A percentile compares a stretch with the other conserved stretches of the same genome.
phyloP scores from a whole-genome alignment of 441 rosid genomes.

The Lepidium campestre region DNA sequence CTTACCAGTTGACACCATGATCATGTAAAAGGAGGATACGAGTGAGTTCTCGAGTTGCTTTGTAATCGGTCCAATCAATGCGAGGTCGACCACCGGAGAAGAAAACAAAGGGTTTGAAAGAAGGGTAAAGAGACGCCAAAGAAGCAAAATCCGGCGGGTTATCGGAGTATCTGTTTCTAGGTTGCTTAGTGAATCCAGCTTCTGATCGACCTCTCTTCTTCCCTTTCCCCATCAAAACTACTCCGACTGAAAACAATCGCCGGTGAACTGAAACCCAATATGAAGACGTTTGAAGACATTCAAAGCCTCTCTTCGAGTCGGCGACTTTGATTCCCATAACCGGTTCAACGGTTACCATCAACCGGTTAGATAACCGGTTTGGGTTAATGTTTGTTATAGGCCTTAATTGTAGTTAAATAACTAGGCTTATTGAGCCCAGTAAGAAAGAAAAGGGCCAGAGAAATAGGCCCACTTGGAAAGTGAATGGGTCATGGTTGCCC shows the following conservation, averaged over 20 bases:
- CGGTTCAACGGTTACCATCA: too few relatives aligned
- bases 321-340: background rate
- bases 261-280: background rate
- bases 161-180: conserved; percentile 63
- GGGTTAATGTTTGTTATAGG: too few relatives aligned
- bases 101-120: conserved; percentile 66
- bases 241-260: background rate
- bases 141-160: conserved; percentile 74
- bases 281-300: background rate
- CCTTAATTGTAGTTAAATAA: too few relatives aligned
- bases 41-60: conserved; percentile 85
- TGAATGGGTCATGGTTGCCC: too few relatives aligned
- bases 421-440: too few relatives aligned
- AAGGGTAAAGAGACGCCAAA: conserved; percentile 70
- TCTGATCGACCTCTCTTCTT: conserved; percentile 50
- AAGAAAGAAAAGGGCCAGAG: too few relatives aligned
- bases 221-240: conserved; percentile 36
- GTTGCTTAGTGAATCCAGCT: conserved; percentile 50
- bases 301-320: background rate
- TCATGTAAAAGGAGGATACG: conserved; percentile 76
- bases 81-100: conserved; percentile 57
- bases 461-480: too few relatives aligned
- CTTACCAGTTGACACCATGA: conserved; percentile 59
- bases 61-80: conserved; percentile 89
- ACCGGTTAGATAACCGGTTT: too few relatives aligned